Evolutionary conservation across 495 filamentous ascomycete species (phyloP), one percentile per base, ranked within the genome.

Genomic region (Durotheca rogersii): DNA sequence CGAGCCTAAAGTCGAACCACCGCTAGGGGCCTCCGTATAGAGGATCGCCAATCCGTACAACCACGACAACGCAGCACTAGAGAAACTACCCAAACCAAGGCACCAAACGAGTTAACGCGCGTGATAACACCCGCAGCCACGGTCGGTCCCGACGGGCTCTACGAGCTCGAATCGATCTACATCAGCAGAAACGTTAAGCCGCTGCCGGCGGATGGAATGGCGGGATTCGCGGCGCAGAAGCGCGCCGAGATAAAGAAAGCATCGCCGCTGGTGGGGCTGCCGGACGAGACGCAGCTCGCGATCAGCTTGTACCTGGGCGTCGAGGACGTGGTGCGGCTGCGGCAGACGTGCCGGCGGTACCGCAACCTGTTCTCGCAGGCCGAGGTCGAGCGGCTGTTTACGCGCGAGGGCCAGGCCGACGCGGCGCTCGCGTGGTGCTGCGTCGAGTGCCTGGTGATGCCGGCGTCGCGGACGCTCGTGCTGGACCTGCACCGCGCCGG

Each of bases 251-350:
- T 27, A 4, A 27, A 27, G 23, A 9, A 27, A 4, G 9, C 9
- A 4, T 27, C 23, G 23, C 23, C 4, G 9, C 11, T 47, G 21
- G 25, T 20, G 0, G 30, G 31, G 1, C 46, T 72, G 2, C 67
- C 66, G 3, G 38, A 40, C 7, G 69, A 72, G 43, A 39, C 70
- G 4, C 60, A 68, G n/a, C 55, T 67, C 33, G 29, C 51, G 34
- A 38, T 72, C 17, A 29, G 69, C 12, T 42, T 34, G 1, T 52
- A 54, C 10, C 43, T 67, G 19, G 32, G 47, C 29, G 60, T 72
- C 17, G 56, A 51, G 39, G 55, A 58, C 40, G 56, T 67, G 4
- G 39, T 61, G n/a, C 44, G 51, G 7, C 61, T 72, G 19, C 61
- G 67, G 4, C 27, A 43, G n/a, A 69, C 67, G 3, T 67, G 64